Base-by-base conservation (phyloP, 208 protist genomes). In the Lotmaria passim region DNA sequence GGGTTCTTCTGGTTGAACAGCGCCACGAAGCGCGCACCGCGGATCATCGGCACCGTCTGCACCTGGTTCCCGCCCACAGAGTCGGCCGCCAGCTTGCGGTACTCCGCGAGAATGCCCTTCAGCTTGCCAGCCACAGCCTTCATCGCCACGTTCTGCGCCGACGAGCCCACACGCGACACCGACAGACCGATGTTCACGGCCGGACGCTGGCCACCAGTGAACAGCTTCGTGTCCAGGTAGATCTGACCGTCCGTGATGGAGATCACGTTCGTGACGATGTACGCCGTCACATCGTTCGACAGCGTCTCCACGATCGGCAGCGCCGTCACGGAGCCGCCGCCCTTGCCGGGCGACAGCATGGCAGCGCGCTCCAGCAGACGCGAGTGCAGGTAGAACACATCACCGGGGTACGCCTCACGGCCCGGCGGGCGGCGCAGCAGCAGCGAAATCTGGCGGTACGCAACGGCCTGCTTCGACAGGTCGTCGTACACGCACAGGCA, bases 201-300 rank as follows among this genome's bases (percentile, higher is more conserved):
- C 21, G 95, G 95, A 24, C 95, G 88, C 78, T 97, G 90, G 69
- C 95, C 95, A 64, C 89, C 87, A 72, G 92, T 96, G 81, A 97
- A 98, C 39, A 98, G 89, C 75, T 97, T 96, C 52, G 89, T 85
- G 73, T 97, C 93, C 21, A 98, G 84, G 81, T 97, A 98, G 61
- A 98, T 98, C 82, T 97, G 95, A n/a, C 95, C 95, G 75, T 98
- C 95, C 23, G 95, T 98, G 76, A 98, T 97, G 50, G 91, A 97
- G 84, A 98, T 98, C 39, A 97, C 93, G 82, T 98, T 98, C 56
- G 93, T 98, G 48, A 95, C 92, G 65, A 98, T 98, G 80, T 98
- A 98, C 21, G 94, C 94, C 36, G 94, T 97, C 79, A 98, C 94
- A 68, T 98, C 94, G 72, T 96, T 96, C 55, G 93, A 96, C 65